Evolutionary conservation across 805 yeast species (phyloP).

Genomic region (Cyberlindnera maritima): DNA sequence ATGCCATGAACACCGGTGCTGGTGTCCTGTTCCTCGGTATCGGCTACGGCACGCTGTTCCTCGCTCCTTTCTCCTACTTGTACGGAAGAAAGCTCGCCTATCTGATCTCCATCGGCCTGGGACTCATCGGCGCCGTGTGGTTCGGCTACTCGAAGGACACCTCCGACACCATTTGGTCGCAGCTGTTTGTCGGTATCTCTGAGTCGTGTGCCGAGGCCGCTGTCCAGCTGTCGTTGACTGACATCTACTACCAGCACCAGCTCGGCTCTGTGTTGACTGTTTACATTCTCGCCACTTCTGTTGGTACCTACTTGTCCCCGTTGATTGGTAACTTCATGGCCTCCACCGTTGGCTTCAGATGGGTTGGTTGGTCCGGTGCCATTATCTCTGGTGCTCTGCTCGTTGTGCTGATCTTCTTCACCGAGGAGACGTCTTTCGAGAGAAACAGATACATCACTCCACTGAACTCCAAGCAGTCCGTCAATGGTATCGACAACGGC

Average conservation of each 20-base stretch:
- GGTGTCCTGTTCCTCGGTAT: conserved; percentile 73
- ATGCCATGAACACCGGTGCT: conserved; percentile 75
- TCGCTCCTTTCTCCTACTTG: conserved; percentile 66
- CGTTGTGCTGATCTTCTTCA: conserved; percentile 50
- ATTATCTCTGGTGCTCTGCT: conserved; percentile 62
- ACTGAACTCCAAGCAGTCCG: conserved; percentile 22
- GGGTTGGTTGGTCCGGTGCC: conserved; percentile 73
- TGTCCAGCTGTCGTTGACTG: conserved; percentile 65
- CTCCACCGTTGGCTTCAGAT: conserved; percentile 59
- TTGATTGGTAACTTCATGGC: conserved; percentile 73
- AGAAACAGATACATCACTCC: conserved; percentile 42
- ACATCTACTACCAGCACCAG: conserved; percentile 76
- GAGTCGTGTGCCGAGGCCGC: conserved; percentile 78
- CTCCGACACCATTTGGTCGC: conserved; percentile 71
- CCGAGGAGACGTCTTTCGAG: conserved; percentile 73
- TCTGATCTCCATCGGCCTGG: conserved; percentile 55
- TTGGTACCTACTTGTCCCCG: conserved; percentile 80
- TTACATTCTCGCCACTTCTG: conserved; percentile 71
- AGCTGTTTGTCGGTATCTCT: conserved; percentile 73
- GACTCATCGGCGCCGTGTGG: conserved; percentile 69
- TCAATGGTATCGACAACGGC: conserved; percentile 19
- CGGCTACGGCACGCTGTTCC: conserved; percentile 59
- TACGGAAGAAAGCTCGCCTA: conserved; percentile 69
- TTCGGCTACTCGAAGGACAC: conserved; percentile 55
- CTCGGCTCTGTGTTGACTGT: conserved; percentile 68